These are phyloP conservation scores for Geranium incanum DNA, from an alignment of 441 rosid species.

Conservation along the genomic window DNA sequence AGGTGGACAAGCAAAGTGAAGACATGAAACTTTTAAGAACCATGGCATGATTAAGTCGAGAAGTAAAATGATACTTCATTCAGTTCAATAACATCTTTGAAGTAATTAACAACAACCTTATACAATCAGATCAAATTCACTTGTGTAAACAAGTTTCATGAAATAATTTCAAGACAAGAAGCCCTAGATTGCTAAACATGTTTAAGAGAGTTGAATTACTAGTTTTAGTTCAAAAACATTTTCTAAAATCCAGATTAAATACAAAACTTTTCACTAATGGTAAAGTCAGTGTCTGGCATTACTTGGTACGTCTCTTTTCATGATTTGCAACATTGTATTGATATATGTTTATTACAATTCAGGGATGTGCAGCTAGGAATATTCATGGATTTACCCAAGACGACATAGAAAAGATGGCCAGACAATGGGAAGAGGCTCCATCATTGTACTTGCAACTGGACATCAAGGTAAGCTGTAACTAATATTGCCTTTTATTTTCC, in stretches of 20 bases:
- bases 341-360: slow-evolving; percentile 22
- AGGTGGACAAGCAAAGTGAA: neutral
- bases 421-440: slow-evolving; percentile 84
- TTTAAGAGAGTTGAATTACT: neutral
- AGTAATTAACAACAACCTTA: neutral
- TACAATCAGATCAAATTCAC: neutral
- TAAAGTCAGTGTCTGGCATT: neutral
- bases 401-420: slow-evolving; percentile 73
- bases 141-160: neutral
- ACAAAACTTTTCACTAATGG: neutral
- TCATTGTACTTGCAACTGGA: slow-evolving; percentile 63
- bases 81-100: neutral
- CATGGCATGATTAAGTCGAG: neutral
- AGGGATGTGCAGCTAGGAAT: slow-evolving; percentile 98
- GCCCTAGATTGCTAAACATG: neutral
- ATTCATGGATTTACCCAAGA: slow-evolving; percentile 74
- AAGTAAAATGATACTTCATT: neutral
- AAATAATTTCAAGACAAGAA: neutral
- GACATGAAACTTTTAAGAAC: neutral
- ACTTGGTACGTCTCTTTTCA: neutral
- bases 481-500: neutral
- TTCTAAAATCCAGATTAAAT: neutral
- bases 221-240: neutral
- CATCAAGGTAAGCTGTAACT: slow-evolving; percentile 45
- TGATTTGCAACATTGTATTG: neutral